These are phyloP conservation scores for Helichrysum umbraculigerum DNA, from an alignment of 129 eudicot species.

Conservation along the genomic window DNA sequence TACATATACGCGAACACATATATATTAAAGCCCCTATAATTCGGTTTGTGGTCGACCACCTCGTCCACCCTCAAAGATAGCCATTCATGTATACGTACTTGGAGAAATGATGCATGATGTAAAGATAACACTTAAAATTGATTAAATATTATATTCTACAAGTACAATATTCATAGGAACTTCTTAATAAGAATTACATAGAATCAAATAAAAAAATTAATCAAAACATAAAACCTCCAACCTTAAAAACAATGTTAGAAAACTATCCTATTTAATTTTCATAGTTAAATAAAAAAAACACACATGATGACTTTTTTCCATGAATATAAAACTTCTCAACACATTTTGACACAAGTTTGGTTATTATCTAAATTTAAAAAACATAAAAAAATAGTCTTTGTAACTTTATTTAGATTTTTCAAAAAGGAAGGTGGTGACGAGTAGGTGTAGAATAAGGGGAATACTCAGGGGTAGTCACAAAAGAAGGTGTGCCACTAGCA, in stretches of 20 bases:
- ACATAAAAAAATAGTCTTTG: not conserved
- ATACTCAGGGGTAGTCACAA: constrained; percentile 52
- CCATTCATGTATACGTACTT: too few relatives aligned
- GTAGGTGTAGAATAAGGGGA: constrained; percentile 52
- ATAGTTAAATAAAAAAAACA: not conserved
- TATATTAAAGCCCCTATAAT: too few relatives aligned
- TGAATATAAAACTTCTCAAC: not conserved
- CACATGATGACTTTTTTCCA: not conserved
- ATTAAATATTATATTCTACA: constrained; percentile 15
- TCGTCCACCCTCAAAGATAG: too few relatives aligned
- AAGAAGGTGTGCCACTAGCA: constrained; percentile 54
- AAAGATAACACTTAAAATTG: not conserved
- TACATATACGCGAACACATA: too few relatives aligned
- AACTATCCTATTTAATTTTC: not conserved
- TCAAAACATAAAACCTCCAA: constrained; percentile 3
- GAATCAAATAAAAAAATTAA: constrained; percentile 24
- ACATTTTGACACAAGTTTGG: not conserved
- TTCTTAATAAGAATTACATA: not conserved
- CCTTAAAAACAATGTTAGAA: not conserved
- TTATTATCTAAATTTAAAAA: constrained; percentile 8
- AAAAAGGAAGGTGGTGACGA: constrained; percentile 57
- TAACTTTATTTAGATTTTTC: constrained; percentile 16
- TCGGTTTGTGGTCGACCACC: too few relatives aligned
- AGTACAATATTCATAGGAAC: constrained; percentile 18
- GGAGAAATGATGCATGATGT: not conserved